Conservation (phyloP, 1,284 basidiomycete genomes). For the Austroboletus novae-zelandiae region DNA sequence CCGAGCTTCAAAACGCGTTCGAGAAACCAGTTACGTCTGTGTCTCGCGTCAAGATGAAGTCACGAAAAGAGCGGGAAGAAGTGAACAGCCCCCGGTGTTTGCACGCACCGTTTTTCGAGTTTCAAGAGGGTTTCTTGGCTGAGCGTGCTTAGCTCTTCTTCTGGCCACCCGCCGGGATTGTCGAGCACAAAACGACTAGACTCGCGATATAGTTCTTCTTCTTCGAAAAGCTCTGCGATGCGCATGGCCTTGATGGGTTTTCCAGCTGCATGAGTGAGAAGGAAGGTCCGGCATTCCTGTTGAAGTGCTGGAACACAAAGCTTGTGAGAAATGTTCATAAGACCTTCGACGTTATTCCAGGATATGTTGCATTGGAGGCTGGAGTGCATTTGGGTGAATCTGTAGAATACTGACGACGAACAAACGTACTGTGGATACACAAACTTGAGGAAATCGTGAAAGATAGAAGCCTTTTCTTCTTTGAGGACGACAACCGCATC, state of each 20-base stretch:
- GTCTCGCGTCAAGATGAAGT: background rate
- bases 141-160: constrained; percentile 76
- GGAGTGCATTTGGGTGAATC: constrained; percentile 7
- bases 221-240: constrained; percentile 83
- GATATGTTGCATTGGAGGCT: constrained; percentile 88
- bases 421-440: constrained; percentile 78
- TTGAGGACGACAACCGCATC: constrained; percentile 80
- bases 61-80: background rate
- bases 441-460: constrained; percentile 84
- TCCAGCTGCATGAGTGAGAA: constrained; percentile 88
- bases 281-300: constrained; percentile 78
- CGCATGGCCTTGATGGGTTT: constrained; percentile 88
- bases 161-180: constrained; percentile 83
- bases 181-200: constrained; percentile 88
- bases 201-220: constrained; percentile 87
- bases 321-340: constrained; percentile 85
- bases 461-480: constrained; percentile 78
- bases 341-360: constrained; percentile 89
- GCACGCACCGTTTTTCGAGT: constrained; percentile 74
- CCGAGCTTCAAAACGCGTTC: constrained; percentile 92
- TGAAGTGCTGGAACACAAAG: constrained; percentile 81
- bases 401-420: background rate
- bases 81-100: background rate
- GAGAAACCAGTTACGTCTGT: constrained; percentile 87
- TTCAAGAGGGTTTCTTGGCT: constrained; percentile 81